Evolutionary conservation across 2,329 filamentous ascomycete genomes (phyloP), one percentile per base, ranked within the genome.

Genomic region (Phaeosphaeria sp.): DNA sequence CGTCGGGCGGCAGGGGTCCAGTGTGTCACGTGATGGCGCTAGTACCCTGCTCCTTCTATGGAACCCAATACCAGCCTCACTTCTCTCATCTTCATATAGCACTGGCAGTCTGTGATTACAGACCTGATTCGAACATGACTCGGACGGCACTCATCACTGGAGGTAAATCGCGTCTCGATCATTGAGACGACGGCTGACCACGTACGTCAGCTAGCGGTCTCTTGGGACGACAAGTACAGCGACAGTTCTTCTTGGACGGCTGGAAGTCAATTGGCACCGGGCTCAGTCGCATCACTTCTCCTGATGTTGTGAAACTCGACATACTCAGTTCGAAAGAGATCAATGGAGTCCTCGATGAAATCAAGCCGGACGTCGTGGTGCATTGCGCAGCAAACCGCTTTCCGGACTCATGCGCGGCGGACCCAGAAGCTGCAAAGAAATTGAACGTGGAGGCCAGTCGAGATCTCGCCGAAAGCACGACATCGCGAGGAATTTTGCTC

Each of bases 361-460:
- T 82, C 33, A 85, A 83, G 80, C 91, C 92, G 6, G 80, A 89
- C 59, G 91, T 91, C 51, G 87, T 96, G 45, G 85, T 96, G 36
- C 92, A 96, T 75, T 94, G 92, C 92, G 93, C 93, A 42, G 93
- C 93, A 46, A 93, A 96, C 77, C 88, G 92, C 60, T 96, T 90
- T 70, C 93, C 93, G 2, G 93, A 97, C 77, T 90, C 90, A 73
- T 94, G 93, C 71, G 90, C 93, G 68, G 85, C 86, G 63, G 87
- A 97, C 74, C 93, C 92, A 2, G 86, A 89, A 57, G 90, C 87
- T 53, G 91, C 92, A 2, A 86, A 85, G 59, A 84, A 84, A 18
- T 82, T 96, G 68, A 96, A 96, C 71, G 87, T 94, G 13, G 83
- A 86, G 2, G 90, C 92, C 2, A 90, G 91, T 47, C 80, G 82